A percentile compares a stretch with the other conserved stretches of the same genome.
These are phyloP conservation scores for Poteriospumella lacustris DNA, from an alignment of 108 stramenopile species.

Conservation along the genomic window DNA sequence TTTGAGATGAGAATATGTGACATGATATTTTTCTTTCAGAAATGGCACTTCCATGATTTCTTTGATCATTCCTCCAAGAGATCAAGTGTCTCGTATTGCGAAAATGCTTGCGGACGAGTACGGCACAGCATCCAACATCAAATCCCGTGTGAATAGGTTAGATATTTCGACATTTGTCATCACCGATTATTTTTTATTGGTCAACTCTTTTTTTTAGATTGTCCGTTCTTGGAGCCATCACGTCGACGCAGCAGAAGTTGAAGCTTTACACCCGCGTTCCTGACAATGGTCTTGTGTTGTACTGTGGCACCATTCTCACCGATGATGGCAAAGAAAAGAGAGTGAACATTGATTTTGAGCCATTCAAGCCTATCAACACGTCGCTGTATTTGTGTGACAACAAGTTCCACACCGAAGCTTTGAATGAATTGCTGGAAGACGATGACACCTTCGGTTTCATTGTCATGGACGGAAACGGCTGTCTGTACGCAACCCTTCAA, in stretches of 20 bases:
- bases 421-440: constrained; percentile 93
- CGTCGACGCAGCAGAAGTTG: constrained; percentile 93
- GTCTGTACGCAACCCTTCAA: constrained; percentile 80
- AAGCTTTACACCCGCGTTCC: constrained; percentile 92
- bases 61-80: constrained; percentile 91
- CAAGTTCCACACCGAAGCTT: constrained; percentile 94
- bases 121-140: constrained; percentile 98
- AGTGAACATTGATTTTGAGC: constrained; percentile 95
- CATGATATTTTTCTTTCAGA: constrained; percentile 49
- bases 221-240: constrained; percentile 93
- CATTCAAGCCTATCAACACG: constrained; percentile 98
- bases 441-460: constrained; percentile 97
- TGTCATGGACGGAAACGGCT: constrained; percentile 98
- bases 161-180: neutral
- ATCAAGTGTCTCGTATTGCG: constrained; percentile 76
- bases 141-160: constrained; percentile 79
- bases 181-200: neutral
- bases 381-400: constrained; percentile 98
- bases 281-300: constrained; percentile 91
- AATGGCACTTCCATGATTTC: constrained; percentile 99
- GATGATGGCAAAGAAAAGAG: constrained; percentile 97
- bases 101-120: constrained; percentile 98
- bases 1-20: neutral
- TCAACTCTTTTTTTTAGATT: constrained; percentile 43
- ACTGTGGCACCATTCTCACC: constrained; percentile 94